Base-by-base conservation (phyloP, 169 alveolate species). In the Plasmodium billcollinsi region DNA sequence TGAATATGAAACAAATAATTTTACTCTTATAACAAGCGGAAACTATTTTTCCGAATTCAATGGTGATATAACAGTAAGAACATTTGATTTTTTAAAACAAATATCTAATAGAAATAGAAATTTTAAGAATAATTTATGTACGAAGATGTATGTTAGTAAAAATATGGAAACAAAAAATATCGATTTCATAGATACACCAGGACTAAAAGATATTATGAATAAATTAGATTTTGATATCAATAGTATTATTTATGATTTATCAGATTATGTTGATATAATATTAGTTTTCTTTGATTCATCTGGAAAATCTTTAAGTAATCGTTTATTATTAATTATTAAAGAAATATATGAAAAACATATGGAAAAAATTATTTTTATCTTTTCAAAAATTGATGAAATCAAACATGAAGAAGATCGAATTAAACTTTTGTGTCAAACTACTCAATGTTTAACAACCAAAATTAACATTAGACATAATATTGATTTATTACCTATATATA, bases 101-200 rank as follows among this genome's bases (percentile, higher is more conserved):
- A 58, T 94, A 47, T 86, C 93, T 24, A 50, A 74, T 47, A 65
- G 88, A 18, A 72, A 93, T 66, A 73, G 94, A 6, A 95, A 89
- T 66, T 71, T 91, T 33, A 59, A 93, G 54, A 54, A 76, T 47
- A 88, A 89, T 73, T 76, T 94, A 47, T 70, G 92, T 65, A 92
- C 95, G 3, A 95, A 93, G 74, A 83, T 88, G 67, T 76, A 63
- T 43, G 66, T 76, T 12, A 63, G 89, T 65, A 76, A 63, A 62
- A 76, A 76, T 76, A 7, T 65, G 2, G 89, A 76, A 49, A 56
- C 61, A 11, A 76, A 76, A 76, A 76, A 76, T 75, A 76, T 88
- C 0, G 94, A 95, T 63, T 93, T 95, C 74, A 92, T 95, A 45
- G 97, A 95, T 45, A 95, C 97, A 8, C 97, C 97, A 3, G 97